phyloP scores from a whole-genome alignment of 2,329 filamentous ascomycete genomes.

The Penicillium sp. region DNA sequence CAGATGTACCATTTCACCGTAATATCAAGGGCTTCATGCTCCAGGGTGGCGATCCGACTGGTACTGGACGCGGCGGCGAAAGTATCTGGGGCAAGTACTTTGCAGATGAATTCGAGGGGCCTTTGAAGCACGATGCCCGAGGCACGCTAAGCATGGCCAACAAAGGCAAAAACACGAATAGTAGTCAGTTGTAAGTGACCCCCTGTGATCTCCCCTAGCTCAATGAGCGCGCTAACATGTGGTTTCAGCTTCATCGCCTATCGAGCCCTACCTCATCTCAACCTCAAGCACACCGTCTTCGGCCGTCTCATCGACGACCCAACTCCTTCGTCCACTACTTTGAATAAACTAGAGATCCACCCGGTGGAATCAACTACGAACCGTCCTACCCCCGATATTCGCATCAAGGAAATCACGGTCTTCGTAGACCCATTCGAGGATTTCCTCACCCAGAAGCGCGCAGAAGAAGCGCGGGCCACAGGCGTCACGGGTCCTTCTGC shows the following conservation, averaged over 20 bases:
- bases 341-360: slow-evolving; percentile 73
- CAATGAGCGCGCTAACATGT: slow-evolving; percentile 1
- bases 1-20: slow-evolving; percentile 78
- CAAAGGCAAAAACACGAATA: slow-evolving; percentile 97
- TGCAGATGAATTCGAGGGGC: slow-evolving; percentile 87
- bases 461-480: slow-evolving; percentile 57
- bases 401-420: slow-evolving; percentile 77
- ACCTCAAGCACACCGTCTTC: slow-evolving; percentile 97
- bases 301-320: slow-evolving; percentile 72
- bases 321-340: slow-evolving; percentile 44
- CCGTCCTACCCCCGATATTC: slow-evolving; percentile 71
- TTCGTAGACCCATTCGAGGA: slow-evolving; percentile 95
- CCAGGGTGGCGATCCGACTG: slow-evolving; percentile 90
- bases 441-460: slow-evolving; percentile 72
- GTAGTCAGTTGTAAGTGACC: slow-evolving; percentile 67
- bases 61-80: slow-evolving; percentile 83
- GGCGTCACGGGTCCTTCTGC: slow-evolving; percentile 14
- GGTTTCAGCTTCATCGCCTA: slow-evolving; percentile 76
- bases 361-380: slow-evolving; percentile 70
- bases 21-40: slow-evolving; percentile 98
- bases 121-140: slow-evolving; percentile 74
- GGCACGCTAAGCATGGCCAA: slow-evolving; percentile 94
- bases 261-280: slow-evolving; percentile 76
- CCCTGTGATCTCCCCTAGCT: background rate
- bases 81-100: slow-evolving; percentile 96